Evolutionary conservation across 2,329 filamentous ascomycete species (phyloP).

Genomic region (Monosporascus sp.): DNA sequence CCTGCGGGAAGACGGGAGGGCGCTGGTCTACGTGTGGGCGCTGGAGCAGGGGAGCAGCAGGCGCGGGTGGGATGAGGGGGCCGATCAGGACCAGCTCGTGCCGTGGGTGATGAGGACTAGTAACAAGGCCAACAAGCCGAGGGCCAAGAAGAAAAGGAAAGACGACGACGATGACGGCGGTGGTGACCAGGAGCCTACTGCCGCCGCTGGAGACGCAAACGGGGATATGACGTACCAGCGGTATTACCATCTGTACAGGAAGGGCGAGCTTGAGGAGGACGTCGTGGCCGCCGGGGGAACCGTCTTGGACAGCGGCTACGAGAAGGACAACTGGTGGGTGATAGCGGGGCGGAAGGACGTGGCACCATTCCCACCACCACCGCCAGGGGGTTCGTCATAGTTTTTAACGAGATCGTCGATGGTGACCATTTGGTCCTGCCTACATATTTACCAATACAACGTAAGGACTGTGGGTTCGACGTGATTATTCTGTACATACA

Average conservation of each 20-base stretch:
- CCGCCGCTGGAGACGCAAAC: background rate
- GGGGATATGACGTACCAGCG: slow-evolving; percentile 64
- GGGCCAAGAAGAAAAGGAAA: slow-evolving; percentile 8
- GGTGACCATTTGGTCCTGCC: too few species aligned
- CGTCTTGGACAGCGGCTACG: slow-evolving; percentile 79
- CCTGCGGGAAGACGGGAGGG: slow-evolving; percentile 54
- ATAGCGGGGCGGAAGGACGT: slow-evolving; percentile 43
- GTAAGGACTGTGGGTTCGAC: background rate
- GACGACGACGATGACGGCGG: background rate
- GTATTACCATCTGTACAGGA: slow-evolving; percentile 89
- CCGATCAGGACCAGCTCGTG: slow-evolving; percentile 87
- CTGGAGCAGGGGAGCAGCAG: slow-evolving; percentile 84
- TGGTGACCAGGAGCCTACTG: background rate
- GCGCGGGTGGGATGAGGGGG: slow-evolving; percentile 79
- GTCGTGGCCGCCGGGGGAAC: slow-evolving; percentile 67
- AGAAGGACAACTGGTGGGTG: slow-evolving; percentile 98
- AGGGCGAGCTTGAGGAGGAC: slow-evolving; percentile 81
- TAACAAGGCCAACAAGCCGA: slow-evolving; percentile 21
- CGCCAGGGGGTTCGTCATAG: slow-evolving; percentile 4
- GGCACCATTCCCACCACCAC: background rate
- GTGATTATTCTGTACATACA: background rate
- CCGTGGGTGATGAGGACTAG: slow-evolving; percentile 72
- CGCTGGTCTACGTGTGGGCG: slow-evolving; percentile 90
- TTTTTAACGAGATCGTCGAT: too few species aligned
- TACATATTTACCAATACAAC: background rate